These are phyloP conservation scores for Fusarium sp. DNA, from an alignment of 2,329 filamentous ascomycete species.

Conservation along the genomic window DNA sequence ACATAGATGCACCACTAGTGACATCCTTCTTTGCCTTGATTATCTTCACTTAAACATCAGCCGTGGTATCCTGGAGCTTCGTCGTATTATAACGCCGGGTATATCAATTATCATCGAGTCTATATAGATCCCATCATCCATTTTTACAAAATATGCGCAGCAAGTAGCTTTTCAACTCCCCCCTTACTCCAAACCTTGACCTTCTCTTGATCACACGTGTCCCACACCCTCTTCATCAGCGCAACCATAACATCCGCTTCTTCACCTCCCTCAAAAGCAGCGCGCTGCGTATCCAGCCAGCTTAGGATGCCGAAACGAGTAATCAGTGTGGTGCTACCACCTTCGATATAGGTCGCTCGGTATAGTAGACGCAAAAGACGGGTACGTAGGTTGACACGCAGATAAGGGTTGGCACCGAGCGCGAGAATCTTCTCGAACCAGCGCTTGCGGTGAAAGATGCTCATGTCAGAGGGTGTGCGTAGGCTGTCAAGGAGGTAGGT, in stretches of 20 bases:
- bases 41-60: background rate
- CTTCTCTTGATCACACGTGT: constrained; percentile 75
- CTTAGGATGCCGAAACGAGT: constrained; percentile 80
- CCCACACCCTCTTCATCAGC: constrained; percentile 70
- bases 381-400: constrained; percentile 70
- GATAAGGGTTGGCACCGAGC: constrained; percentile 75
- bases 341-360: constrained; percentile 74
- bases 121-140: constrained; percentile 9
- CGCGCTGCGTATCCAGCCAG: constrained; percentile 77
- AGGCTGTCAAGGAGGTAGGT: constrained; percentile 77
- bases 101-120: constrained; percentile 34
- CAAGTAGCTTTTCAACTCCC: constrained; percentile 54
- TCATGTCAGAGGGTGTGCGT: constrained; percentile 70
- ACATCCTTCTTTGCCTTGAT: too few species aligned
- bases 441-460: constrained; percentile 70
- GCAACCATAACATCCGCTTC: constrained; percentile 65
- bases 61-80: background rate
- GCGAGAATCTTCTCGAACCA: constrained; percentile 83
- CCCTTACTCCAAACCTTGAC: constrained; percentile 75
- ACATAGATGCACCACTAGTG: background rate
- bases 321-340: constrained; percentile 82
- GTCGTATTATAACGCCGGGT: constrained; percentile 33
- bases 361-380: constrained; percentile 74
- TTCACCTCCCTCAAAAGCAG: constrained; percentile 56
- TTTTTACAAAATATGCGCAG: constrained; percentile 17